Base-by-base conservation (phyloP, 148 eudicot genomes). In the Arbutus unedo region DNA sequence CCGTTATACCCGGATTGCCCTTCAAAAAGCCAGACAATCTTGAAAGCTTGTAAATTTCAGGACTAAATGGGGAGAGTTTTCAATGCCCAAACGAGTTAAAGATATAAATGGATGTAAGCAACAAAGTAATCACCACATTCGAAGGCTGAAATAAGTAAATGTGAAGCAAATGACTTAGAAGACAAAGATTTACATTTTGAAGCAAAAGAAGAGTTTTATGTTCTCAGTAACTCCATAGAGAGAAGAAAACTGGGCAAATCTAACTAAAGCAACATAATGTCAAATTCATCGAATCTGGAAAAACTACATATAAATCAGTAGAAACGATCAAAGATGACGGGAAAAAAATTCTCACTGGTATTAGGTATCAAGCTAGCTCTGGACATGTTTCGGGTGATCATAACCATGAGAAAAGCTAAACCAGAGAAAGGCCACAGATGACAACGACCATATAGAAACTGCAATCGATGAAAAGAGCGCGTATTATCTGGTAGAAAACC, bases 401-500 rank as follows among this genome's bases (percentile, higher is more conserved):
- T 10, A 11, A 56, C 71, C 54, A 6, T 13, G 5, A 21, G 31
- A 16, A 51, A 77, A 66, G 53, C 72, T 88, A 88, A 18, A 85
- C 70, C 56, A 90, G 8, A 79, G 91, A 91, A 76, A 93, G 86
- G 59, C 90, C 90, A 77, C 93, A 91, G 11, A 88, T 84, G 25
- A 92, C 87, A 44, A 91, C 85, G 4, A 89, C 93, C 60, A 86
- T 82, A 56, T 89, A 93, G 71, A 91, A 88, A 83, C 97, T 90
- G 82, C 87, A 89, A 83, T 93, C 94, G 47, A 90, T 91, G 82
- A 93, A 91, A 3, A 93, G 6, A 48, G 88, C 92, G 15, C 92
- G 90, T 6, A 93, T 43, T 1, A 88, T 83, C 80, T 93, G 94
- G 84, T 91, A 89, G 41, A 84, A 75, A n/a, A 89, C 91, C 79